Base-by-base conservation (phyloP, 2,329 filamentous ascomycete genomes). In the Colletotrichum chlorophyti region DNA sequence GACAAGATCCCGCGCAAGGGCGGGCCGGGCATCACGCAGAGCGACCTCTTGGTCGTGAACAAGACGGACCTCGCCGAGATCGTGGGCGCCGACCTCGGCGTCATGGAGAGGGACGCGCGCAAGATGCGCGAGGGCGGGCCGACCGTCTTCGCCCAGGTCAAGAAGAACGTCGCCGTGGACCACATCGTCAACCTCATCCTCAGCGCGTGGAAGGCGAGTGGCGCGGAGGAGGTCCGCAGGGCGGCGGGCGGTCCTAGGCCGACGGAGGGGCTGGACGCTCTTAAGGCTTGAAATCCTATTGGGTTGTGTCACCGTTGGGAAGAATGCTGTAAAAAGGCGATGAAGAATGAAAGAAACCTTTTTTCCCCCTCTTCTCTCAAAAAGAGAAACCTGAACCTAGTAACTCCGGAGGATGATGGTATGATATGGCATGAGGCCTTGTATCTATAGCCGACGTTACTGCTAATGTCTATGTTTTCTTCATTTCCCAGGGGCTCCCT, bases 1-100 rank as follows among this genome's bases (percentile, higher is more conserved):
- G 95, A 99, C 75, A 99, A 99, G 83, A 89, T 99, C 47, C 95
- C 95, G 0, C 79, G 95, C 24, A 99, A 99, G 79, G 95, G 95
- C 24, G 95, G 95, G 0, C 95, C 95, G 0, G 95, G 95, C 2
- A 99, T 99, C 72, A 99, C 95, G 5, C 94, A 97, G 78, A 95
- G 91, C 67, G 95, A 99, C 70, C 73, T 99, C 73, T 76, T 99
- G 64, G 84, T 99, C 17, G 91, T 99, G 48, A 99, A 99, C 76
- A 99, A 99, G 86, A 97, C 93, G 40, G 95, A 99, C 76, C 75
- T 99, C 64, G 93, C 95, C 0, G 89, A 93, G 76, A 86, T 91
- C 6, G 88, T 99, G 21, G 95, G 95, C 12, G 95, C 95, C 0
- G 95, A 98, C 74, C 72, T 99, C 65, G 83, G 77, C 17, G 91